Percentiles rank a stretch among this genome's conserved stretches.
Conservation (phyloP, 2,329 filamentous ascomycete genomes). For the Penicillium thymicola region DNA sequence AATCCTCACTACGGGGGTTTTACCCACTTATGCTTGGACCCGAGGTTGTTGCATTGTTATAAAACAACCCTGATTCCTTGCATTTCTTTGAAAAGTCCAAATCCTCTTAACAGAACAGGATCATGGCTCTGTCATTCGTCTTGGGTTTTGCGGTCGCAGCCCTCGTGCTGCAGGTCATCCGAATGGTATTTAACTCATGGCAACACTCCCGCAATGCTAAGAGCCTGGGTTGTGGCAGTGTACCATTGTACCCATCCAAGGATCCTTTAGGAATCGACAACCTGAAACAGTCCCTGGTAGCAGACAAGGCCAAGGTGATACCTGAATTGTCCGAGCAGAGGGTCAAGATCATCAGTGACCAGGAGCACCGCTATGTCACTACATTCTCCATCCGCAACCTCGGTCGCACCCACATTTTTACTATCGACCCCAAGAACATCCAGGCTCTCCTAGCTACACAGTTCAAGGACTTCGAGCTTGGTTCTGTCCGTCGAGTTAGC, state of each 20-base stretch:
- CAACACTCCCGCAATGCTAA: slow-evolving; percentile 28
- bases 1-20: neutral
- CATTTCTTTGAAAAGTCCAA: neutral
- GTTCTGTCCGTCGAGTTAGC: slow-evolving; percentile 67
- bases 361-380: slow-evolving; percentile 25
- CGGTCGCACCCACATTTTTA: slow-evolving; percentile 26
- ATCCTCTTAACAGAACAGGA: neutral
- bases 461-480: slow-evolving; percentile 80
- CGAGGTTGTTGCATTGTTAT: neutral
- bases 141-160: slow-evolving; percentile 24
- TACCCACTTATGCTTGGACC: neutral
- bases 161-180: slow-evolving; percentile 24
- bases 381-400: slow-evolving; percentile 27
- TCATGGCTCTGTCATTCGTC: slow-evolving; percentile 21
- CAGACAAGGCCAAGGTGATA: slow-evolving; percentile 25
- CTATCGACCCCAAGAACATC: slow-evolving; percentile 58
- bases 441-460: slow-evolving; percentile 82
- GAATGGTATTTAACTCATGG: slow-evolving; percentile 21
- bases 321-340: slow-evolving; percentile 22
- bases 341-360: slow-evolving; percentile 18
- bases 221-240: slow-evolving; percentile 21
- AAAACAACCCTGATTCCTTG: neutral
- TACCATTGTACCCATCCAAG: slow-evolving; percentile 26
- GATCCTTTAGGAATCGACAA: slow-evolving; percentile 28
- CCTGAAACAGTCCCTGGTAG: slow-evolving; percentile 21